A percentile compares a stretch with the other conserved stretches of the same genome.
phyloP scores from a whole-genome alignment of 768 basidiomycete species.

The Mycena vulgaris region DNA sequence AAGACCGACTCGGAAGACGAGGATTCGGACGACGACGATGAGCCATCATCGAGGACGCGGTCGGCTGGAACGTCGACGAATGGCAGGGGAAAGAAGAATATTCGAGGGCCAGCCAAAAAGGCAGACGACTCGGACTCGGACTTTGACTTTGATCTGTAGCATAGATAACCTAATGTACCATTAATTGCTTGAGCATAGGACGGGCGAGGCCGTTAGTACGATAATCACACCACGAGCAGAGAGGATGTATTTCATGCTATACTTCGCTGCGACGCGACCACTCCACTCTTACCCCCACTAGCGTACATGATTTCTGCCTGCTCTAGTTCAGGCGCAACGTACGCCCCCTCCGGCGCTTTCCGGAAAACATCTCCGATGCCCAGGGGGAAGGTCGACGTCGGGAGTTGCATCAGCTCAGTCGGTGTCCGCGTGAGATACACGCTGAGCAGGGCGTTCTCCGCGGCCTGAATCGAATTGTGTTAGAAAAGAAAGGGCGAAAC shows the following conservation, averaged over 20 bases:
- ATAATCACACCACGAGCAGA: background rate
- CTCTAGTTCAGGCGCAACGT: slow-evolving; percentile 69
- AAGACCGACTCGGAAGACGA: slow-evolving; percentile 46
- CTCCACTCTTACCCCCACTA: slow-evolving; percentile 73
- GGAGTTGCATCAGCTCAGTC: slow-evolving; percentile 75
- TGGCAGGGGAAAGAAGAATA: slow-evolving; percentile 65
- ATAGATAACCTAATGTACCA: slow-evolving; percentile 26
- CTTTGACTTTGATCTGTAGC: slow-evolving; percentile 82
- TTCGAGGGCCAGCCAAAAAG: slow-evolving; percentile 58
- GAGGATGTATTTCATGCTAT: slow-evolving; percentile 33
- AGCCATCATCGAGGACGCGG: slow-evolving; percentile 61
- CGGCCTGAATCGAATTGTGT: slow-evolving; percentile 65
- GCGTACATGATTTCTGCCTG: slow-evolving; percentile 79
- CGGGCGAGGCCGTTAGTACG: too few relatives aligned
- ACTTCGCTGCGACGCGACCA: slow-evolving; percentile 22
- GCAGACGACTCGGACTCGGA: slow-evolving; percentile 78
- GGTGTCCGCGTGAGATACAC: slow-evolving; percentile 88
- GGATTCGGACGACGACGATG: slow-evolving; percentile 56
- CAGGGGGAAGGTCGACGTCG: slow-evolving; percentile 80
- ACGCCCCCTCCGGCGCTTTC: slow-evolving; percentile 60
- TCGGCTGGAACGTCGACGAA: slow-evolving; percentile 75
- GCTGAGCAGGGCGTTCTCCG: slow-evolving; percentile 87
- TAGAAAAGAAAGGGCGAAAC: slow-evolving; percentile 17
- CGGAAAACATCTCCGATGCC: slow-evolving; percentile 69
- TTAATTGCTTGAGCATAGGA: slow-evolving; percentile 11